Evolutionary conservation across 805 yeast species (phyloP).

Genomic region (Zygotorulaspora florentina): DNA sequence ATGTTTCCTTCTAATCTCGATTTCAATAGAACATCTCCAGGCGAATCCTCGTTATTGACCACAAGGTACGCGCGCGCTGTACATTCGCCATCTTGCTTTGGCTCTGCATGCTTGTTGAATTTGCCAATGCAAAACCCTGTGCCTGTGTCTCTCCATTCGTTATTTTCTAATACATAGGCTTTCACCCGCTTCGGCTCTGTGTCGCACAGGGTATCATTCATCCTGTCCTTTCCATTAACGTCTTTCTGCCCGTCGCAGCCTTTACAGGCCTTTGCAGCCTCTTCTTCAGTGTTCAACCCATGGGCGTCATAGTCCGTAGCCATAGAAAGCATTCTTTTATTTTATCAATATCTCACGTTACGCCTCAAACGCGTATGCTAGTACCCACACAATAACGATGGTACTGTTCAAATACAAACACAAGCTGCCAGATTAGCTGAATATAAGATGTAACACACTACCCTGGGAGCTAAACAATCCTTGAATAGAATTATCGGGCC

Average conservation of each 20-base stretch:
- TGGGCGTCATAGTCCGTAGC: background rate
- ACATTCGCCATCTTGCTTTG: conserved; percentile 17
- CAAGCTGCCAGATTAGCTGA: no score
- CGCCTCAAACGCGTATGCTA: background rate
- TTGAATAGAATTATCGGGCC: no score
- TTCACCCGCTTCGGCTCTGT: conserved; percentile 73
- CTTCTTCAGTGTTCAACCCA: no score
- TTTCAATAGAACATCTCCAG: conserved; percentile 54
- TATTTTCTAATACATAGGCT: conserved; percentile 77
- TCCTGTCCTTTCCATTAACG: conserved; percentile 2
- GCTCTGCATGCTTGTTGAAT: conserved; percentile 23
- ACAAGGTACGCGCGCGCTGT: conserved; percentile 49
- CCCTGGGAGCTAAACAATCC: no score
- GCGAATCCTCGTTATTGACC: conserved; percentile 67
- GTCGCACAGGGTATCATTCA: conserved; percentile 7
- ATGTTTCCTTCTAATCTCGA: conserved; percentile 67
- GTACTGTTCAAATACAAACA: background rate
- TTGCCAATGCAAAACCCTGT: conserved; percentile 88
- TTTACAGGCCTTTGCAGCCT: background rate
- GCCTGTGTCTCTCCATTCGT: conserved; percentile 87
- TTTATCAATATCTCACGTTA: background rate
- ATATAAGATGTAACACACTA: no score
- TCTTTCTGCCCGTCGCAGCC: background rate
- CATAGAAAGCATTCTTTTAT: background rate
- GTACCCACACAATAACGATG: background rate